Conservation (phyloP, 805 yeast species). For the Myxozyma udenii region DNA sequence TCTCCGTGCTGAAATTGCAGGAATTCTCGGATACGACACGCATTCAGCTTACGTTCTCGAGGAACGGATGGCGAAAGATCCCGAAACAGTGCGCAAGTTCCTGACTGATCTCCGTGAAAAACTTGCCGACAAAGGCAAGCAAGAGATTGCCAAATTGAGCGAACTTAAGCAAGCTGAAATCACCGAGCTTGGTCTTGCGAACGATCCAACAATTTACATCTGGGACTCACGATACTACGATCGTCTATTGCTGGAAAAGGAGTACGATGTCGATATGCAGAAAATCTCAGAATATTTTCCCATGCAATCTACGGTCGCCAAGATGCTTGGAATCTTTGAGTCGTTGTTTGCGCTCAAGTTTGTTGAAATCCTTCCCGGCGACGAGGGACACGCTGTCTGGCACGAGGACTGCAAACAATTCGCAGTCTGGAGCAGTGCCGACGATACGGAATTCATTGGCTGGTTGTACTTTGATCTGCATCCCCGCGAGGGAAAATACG, state of each 20-base stretch:
- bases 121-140: constrained; percentile 56
- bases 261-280: constrained; percentile 68
- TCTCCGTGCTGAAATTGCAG: constrained; percentile 61
- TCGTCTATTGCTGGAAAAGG: constrained; percentile 61
- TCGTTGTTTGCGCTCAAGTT: constrained; percentile 66
- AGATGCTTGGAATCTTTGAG: constrained; percentile 72
- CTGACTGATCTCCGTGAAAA: constrained; percentile 59
- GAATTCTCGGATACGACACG: constrained; percentile 60
- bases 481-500: constrained; percentile 83
- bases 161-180: constrained; percentile 56
- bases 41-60: constrained; percentile 72
- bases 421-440: constrained; percentile 62
- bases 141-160: constrained; percentile 52
- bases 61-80: constrained; percentile 74
- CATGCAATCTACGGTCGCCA: constrained; percentile 58
- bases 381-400: constrained; percentile 54
- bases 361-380: constrained; percentile 46
- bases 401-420: constrained; percentile 74
- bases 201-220: constrained; percentile 47
- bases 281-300: constrained; percentile 79
- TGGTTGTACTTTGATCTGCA: constrained; percentile 78
- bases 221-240: constrained; percentile 77
- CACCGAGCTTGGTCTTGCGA: constrained; percentile 45
- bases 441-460: constrained; percentile 54
- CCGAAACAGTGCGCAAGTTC: constrained; percentile 57